Conservation (phyloP, 495 filamentous ascomycete species). For the Aspergillus cristatus region DNA sequence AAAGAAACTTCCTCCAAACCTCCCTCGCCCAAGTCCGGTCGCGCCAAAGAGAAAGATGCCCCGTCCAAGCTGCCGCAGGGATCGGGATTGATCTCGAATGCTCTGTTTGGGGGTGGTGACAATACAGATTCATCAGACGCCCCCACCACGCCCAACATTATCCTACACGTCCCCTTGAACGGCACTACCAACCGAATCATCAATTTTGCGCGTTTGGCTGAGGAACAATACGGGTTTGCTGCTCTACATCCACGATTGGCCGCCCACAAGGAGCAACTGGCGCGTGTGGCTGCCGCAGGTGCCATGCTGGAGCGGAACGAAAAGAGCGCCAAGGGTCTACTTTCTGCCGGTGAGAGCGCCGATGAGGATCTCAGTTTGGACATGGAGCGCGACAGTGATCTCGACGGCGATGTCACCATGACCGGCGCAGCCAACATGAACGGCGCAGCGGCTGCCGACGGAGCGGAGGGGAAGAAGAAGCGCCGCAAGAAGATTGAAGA, state of each 20-base stretch:
- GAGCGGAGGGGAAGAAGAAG: slow-evolving; percentile 51
- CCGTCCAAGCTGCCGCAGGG: slow-evolving; percentile 52
- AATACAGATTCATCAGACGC: slow-evolving; percentile 26
- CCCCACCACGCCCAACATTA: slow-evolving; percentile 66
- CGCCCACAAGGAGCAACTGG: slow-evolving; percentile 70
- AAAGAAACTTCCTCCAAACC: slow-evolving; percentile 47
- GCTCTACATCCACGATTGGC: slow-evolving; percentile 86
- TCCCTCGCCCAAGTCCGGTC: slow-evolving; percentile 49
- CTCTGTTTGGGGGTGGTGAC: slow-evolving; percentile 48
- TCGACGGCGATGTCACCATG: slow-evolving; percentile 71
- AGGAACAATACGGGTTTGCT: slow-evolving; percentile 89
- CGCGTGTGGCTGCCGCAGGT: slow-evolving; percentile 75
- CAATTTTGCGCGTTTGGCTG: slow-evolving; percentile 89
- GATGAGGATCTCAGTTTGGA: slow-evolving; percentile 41
- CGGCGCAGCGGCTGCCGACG: slow-evolving; percentile 37
- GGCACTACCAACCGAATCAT: slow-evolving; percentile 80
- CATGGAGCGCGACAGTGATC: slow-evolving; percentile 41
- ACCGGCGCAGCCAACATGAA: slow-evolving; percentile 46
- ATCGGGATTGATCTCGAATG: slow-evolving; percentile 57
- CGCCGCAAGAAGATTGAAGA: slow-evolving; percentile 87
- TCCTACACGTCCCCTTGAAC: slow-evolving; percentile 70
- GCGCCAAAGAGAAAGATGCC: slow-evolving; percentile 48
- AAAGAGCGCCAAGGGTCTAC: slow-evolving; percentile 27
- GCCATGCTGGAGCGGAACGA: slow-evolving; percentile 66
- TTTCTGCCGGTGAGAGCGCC: slow-evolving; percentile 61